These are phyloP conservation scores for Stachybotrys echinatus DNA, from an alignment of 2,329 filamentous ascomycete species.

Conservation along the genomic window DNA sequence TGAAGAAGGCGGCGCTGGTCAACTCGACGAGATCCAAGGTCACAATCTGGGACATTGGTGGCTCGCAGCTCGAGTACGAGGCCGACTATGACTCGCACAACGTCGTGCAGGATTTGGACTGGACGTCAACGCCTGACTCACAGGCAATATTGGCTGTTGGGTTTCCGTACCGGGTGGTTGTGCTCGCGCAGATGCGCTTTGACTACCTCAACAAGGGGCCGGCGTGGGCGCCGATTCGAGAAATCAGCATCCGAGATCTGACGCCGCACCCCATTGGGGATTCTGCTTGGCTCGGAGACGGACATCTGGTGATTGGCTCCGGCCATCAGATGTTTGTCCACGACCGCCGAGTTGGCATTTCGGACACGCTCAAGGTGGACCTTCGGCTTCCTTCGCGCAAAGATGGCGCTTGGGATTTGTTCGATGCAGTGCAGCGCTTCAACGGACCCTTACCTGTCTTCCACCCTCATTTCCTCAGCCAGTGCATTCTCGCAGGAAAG, in stretches of 20 bases:
- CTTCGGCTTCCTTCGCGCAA: constrained; percentile 42
- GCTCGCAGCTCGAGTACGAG: constrained; percentile 74
- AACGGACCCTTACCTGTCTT: constrained; percentile 88
- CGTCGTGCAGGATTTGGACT: constrained; percentile 80
- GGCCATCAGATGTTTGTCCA: constrained; percentile 90
- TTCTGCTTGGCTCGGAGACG: constrained; percentile 83
- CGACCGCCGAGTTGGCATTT: constrained; percentile 66
- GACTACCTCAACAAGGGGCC: constrained; percentile 85
- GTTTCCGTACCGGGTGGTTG: constrained; percentile 76
- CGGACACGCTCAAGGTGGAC: constrained; percentile 52
- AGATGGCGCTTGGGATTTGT: constrained; percentile 60
- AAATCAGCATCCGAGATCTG: constrained; percentile 74
- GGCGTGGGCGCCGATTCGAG: constrained; percentile 82
- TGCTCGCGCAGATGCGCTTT: constrained; percentile 83
- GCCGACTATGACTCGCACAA: constrained; percentile 69
- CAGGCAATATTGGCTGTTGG: constrained; percentile 91
- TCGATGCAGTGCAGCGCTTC: constrained; percentile 74
- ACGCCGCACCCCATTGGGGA: constrained; percentile 91
- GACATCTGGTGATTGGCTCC: constrained; percentile 79
- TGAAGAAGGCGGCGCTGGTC: constrained; percentile 81
- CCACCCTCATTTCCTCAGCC: constrained; percentile 84
- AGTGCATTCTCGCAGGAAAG: constrained; percentile 82
- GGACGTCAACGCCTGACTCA: constrained; percentile 85
- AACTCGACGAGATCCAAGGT: constrained; percentile 67
- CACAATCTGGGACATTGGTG: constrained; percentile 87